Base-by-base conservation (phyloP, 805 yeast species). In the Pichia exigua region DNA sequence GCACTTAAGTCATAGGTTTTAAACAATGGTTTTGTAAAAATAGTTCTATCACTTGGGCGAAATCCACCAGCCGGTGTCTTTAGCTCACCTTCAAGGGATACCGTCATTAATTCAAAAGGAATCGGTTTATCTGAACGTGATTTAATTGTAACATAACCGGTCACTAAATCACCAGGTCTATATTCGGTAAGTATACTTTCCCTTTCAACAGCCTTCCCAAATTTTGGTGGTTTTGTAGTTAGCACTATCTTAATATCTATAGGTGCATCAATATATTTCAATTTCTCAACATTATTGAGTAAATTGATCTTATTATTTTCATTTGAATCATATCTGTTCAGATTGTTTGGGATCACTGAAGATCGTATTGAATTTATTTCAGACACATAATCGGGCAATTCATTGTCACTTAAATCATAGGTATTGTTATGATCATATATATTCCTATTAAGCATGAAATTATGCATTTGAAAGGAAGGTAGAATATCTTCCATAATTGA, bases 401-500 rank as follows among this genome's bases (percentile, higher is more conserved):
- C 15, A 26, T 24, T n/a, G 18, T 15, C n/a, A 17, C 20, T 9
- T 42, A 15, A 15, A 6, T 42, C 44, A 15, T 40, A 47, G 4
- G 30, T 46, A 9, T 42, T 24, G 3, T 24, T 10, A 15, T 47
- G 42, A 30, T 53, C 59, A 21, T 49, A 27, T 10, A 56, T 10
- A 2, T 56, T 48, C 35, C 64, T 47, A 42, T 61, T 61, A 20
- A 64, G 50, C 46, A 62, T 47, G 24, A 52, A 74, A 56, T 78
- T 81, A 58, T 81, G 82, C 82, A 83, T 78, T 56, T 82, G 86
- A 60, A 83, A 83, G 0, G 87, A 81, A 0, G 89, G 90, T 44
- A 83, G 63, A 1, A 83, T 77, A 57, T 83, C 87, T 43, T 49
- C 52, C 7, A 45, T 32, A 2, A 49, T 26, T 17, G 48, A 44